Conservation (phyloP, 1,284 basidiomycete genomes). For the Taiwanofungus camphoratus region DNA sequence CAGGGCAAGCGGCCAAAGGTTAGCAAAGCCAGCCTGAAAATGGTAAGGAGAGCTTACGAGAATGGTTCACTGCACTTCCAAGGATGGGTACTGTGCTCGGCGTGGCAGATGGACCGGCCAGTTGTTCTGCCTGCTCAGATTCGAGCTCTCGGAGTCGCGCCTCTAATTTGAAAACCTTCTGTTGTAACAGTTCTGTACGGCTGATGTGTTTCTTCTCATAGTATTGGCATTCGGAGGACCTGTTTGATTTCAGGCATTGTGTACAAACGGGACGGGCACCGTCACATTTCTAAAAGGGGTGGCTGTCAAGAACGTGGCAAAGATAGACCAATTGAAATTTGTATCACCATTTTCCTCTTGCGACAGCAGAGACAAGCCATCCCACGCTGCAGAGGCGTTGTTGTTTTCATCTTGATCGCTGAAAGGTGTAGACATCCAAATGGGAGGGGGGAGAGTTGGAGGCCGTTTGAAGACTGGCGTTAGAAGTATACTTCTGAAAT, state of each 20-base stretch:
- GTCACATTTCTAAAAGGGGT: slow-evolving; percentile 46
- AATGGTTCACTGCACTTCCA: neutral
- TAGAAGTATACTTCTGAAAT: neutral
- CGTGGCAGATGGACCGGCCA: slow-evolving; percentile 7
- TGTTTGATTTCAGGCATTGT: slow-evolving; percentile 52
- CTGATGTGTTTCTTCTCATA: slow-evolving; percentile 58
- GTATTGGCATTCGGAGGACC: slow-evolving; percentile 48
- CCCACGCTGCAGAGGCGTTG: slow-evolving; percentile 45
- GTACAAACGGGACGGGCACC: slow-evolving; percentile 49
- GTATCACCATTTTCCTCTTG: slow-evolving; percentile 53
- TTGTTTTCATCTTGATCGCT: slow-evolving; percentile 27
- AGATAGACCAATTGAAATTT: neutral
- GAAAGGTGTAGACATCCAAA: too few relatives aligned
- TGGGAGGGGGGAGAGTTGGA: neutral
- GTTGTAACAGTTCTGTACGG: slow-evolving; percentile 53
- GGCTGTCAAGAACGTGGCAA: slow-evolving; percentile 11
- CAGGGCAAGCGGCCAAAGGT: too few relatives aligned
- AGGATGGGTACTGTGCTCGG: slow-evolving; percentile 13
- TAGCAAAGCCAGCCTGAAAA: neutral
- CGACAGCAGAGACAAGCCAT: slow-evolving; percentile 56
- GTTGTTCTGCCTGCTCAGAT: slow-evolving; percentile 21
- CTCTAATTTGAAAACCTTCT: slow-evolving; percentile 49
- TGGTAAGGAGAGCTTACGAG: neutral
- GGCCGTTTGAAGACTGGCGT: neutral
- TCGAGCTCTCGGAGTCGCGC: slow-evolving; percentile 50